Evolutionary conservation across 2,329 filamentous ascomycete genomes (phyloP).

Genomic region (Clarireedia monteithiana): DNA sequence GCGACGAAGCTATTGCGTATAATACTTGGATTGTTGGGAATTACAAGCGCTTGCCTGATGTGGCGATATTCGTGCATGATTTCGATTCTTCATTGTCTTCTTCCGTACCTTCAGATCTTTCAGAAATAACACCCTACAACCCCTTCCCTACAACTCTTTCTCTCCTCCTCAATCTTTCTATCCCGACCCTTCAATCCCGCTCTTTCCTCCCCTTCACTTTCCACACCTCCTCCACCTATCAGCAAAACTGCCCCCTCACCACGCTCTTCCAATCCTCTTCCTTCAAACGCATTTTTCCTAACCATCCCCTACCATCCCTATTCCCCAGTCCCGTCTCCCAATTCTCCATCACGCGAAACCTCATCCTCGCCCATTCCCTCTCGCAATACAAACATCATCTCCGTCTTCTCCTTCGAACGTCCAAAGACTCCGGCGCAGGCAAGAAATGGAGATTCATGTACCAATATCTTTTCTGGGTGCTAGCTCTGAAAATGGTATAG

Average conservation of each 20-base stretch:
- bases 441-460: neutral
- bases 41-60: neutral
- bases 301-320: neutral
- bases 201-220: neutral
- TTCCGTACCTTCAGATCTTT: no score
- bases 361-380: neutral
- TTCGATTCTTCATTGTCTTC: neutral
- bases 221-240: neutral
- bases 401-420: neutral
- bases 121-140: no score
- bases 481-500: neutral
- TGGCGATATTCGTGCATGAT: neutral
- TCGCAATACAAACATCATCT: neutral
- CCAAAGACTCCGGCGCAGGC: neutral
- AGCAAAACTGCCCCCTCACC: neutral
- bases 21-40: neutral
- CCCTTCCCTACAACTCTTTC: neutral
- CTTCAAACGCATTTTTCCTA: neutral
- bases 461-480: neutral
- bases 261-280: neutral
- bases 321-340: neutral
- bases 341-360: neutral
- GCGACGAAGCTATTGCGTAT: neutral
- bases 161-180: neutral
- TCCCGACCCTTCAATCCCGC: neutral